Evolutionary conservation across 2,329 filamentous ascomycete genomes (phyloP), one percentile per base, ranked within the genome.

Genomic region (Seiridium unicorne): DNA sequence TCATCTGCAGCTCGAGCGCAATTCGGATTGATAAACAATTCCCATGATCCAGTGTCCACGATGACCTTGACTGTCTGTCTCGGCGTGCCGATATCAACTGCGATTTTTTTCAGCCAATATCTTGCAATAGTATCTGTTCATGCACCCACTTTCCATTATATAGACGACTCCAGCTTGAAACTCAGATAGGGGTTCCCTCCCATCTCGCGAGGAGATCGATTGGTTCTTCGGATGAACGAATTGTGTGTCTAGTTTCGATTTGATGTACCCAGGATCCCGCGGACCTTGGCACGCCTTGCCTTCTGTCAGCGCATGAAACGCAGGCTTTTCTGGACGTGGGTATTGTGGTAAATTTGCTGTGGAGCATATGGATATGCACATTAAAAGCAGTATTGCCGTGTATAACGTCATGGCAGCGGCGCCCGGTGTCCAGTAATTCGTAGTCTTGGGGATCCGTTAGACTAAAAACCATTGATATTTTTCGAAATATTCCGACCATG

Each of bases 1-100:
- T 60, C 60, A 42, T 73, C 72, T 4, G 72, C 70, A 18, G 73
- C 73, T 10, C 67, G 69, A 7, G 61, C 63, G 61, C 74, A 77
- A 18, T 68, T 66, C 3, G 74, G 75, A 51, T 76, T 72, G 4
- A 77, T 71, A 65, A 74, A 74, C 34, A 75, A 66, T 57, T 75
- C 72, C 55, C 70, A 74, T 0, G 74, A 77, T 5, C 74, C 75
- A 2, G 75, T 77, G 57, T 77, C 74, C 44, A 77, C 64, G 32
- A 73, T 71, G 7, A 76, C 69, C 13, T 69, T 72, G 57, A 76
- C 63, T n/a, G 54, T 64, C 60, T 77, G 75, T 5, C 68, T 66
- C 3, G 74, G 74, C 1, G 72, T 76, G 5, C 75, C 74, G 40
- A 77, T 68, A 7, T 71, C 67, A 48, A 77, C 74, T 75, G 40